These are phyloP conservation scores for Heracleum sosnowskyi DNA, from an alignment of 129 eudicot genomes.

Conservation along the genomic window DNA sequence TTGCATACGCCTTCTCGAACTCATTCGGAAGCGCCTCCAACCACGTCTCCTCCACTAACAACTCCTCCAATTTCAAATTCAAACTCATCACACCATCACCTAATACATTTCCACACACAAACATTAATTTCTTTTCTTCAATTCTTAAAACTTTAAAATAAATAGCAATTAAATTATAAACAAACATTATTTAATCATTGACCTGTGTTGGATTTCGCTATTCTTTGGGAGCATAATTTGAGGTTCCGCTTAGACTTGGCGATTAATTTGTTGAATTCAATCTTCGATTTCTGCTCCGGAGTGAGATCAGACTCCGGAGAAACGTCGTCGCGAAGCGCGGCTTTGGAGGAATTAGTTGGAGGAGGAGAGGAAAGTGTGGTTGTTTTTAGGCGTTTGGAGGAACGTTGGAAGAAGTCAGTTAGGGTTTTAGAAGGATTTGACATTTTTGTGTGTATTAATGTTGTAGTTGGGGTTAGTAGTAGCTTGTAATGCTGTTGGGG, in stretches of 20 bases:
- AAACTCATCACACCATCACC: background rate
- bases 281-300: constrained; percentile 50
- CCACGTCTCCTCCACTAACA: constrained; percentile 93
- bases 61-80: constrained; percentile 52
- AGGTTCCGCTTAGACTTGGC: constrained; percentile 70
- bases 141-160: background rate
- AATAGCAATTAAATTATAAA: background rate
- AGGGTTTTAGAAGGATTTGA: constrained; percentile 60
- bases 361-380: constrained; percentile 15
- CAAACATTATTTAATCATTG: background rate
- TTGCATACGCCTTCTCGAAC: constrained; percentile 66
- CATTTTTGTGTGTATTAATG: background rate
- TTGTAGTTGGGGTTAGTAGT: background rate
- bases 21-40: constrained; percentile 59
- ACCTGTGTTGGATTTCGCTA: constrained; percentile 45
- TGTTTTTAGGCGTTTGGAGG: constrained; percentile 57
- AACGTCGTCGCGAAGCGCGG: constrained; percentile 13
- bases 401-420: constrained; percentile 60
- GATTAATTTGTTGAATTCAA: constrained; percentile 44
- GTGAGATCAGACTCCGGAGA: constrained; percentile 24
- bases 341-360: constrained; percentile 8
- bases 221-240: constrained; percentile 48
- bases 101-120: background rate
- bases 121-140: background rate
- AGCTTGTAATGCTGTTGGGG: background rate